Base-by-base conservation (phyloP, 805 yeast genomes). In the Schwanniomyces yamadae region DNA sequence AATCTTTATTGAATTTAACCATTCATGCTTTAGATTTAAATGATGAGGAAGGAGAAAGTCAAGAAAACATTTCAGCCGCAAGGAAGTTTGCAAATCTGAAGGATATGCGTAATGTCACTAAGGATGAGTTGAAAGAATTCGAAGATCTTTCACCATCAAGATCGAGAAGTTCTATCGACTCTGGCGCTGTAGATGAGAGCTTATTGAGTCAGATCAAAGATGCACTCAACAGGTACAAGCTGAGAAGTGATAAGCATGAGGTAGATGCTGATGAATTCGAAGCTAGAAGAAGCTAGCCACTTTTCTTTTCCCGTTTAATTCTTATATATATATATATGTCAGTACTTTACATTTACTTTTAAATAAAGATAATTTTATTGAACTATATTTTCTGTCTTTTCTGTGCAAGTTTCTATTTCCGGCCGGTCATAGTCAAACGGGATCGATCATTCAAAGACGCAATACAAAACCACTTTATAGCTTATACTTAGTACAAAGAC, bases 1-100 rank as follows among this genome's bases (percentile, higher is more conserved):
- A 80, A 52, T 82, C 90, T 1, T 62, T 83, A 36, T 69, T 83
- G 46, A 81, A 79, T 43, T 66, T 83, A 46, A 80, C 90, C 1
- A 80, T 84, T 17, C 71, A 80, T 36, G 70, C 83, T 19, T 64
- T 84, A 46, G 89, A 83, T 45, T 61, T 83, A 47, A 77, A 77
- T 33, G 86, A 77, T 20, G 86, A 81, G 27, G 90, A 80, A 45
- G 55, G 49, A 22, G 50, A 40, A 12, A 47, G 37, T 15, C 57
- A 49, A 16, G 41, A 40, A 5, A 45, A 40, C 27, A 35, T 42
- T 29, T 38, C 35, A 36, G 52, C 50, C 10, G 48, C 46, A 4
- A 49, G 53, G 22, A 44, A 42, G 13, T 43, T 46, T 9, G 34
- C 39, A 5, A 27, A 30, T 22, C 32, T 37, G 13, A 51, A 47